Evolutionary conservation across 1,139 yeast species (phyloP).

Genomic region (Zhuliangozyma blackwelliae): DNA sequence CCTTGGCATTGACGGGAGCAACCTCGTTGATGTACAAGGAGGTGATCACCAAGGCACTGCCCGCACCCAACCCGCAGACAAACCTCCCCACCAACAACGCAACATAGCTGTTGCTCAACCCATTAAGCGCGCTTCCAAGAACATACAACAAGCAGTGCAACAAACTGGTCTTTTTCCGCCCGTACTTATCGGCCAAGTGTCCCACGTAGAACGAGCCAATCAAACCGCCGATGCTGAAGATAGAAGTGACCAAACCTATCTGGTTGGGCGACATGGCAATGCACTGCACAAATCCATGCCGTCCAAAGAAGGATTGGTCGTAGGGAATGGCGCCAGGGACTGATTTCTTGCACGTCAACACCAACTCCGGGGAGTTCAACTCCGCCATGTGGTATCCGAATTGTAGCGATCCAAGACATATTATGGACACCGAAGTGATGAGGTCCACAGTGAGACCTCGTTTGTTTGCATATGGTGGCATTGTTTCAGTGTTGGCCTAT

Average conservation of each 20-base stretch:
- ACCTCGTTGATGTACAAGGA: constrained; percentile 80
- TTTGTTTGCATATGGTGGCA: too few species aligned
- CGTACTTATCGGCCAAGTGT: constrained; percentile 58
- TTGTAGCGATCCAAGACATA: constrained; percentile 45
- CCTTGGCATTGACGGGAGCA: constrained; percentile 64
- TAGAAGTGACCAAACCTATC: constrained; percentile 77
- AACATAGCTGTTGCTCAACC: constrained; percentile 41
- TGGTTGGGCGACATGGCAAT: constrained; percentile 60
- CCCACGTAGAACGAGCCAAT: constrained; percentile 76
- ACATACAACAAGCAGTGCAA: constrained; percentile 53
- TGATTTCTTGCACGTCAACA: constrained; percentile 32
- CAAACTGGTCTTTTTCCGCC: constrained; percentile 58
- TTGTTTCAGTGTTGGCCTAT: too few species aligned
- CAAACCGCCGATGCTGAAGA: constrained; percentile 84
- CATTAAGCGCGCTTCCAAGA: constrained; percentile 67
- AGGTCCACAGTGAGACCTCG: constrained; percentile 21
- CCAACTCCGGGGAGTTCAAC: constrained; percentile 42
- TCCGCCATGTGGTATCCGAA: constrained; percentile 51
- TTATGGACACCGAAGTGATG: constrained; percentile 27
- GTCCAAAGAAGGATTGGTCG: constrained; percentile 35
- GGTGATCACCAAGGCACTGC: constrained; percentile 77
- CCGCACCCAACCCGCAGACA: constrained; percentile 81
- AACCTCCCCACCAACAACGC: constrained; percentile 65
- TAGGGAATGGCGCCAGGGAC: constrained; percentile 31
- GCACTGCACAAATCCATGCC: constrained; percentile 38